Evolutionary conservation across 306 rosid genomes (phyloP).

Genomic region (Quercus robur): DNA sequence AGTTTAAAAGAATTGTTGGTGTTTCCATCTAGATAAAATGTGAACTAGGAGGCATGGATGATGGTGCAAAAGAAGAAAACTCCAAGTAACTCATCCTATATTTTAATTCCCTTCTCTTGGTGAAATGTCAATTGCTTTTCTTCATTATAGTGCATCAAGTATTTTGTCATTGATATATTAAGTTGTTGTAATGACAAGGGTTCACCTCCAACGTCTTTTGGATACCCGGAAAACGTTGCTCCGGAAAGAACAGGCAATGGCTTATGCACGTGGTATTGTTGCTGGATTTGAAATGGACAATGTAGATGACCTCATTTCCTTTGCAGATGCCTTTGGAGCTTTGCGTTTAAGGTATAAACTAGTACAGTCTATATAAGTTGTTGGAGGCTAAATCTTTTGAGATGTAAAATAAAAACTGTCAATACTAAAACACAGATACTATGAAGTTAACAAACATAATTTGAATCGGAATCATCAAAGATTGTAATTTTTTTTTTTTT

Average conservation of each 20-base stretch:
- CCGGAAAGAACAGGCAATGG: slow-evolving; percentile 71
- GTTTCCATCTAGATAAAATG: slow-evolving; percentile 39
- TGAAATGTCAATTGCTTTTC: slow-evolving; percentile 15
- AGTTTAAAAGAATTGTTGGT: neutral
- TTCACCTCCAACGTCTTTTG: slow-evolving; percentile 49
- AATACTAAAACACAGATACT: neutral
- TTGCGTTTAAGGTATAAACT: slow-evolving; percentile 51
- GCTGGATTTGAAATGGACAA: slow-evolving; percentile 57
- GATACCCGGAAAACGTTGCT: slow-evolving; percentile 51
- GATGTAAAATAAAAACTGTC: slow-evolving; percentile 1
- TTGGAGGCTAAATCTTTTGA: slow-evolving; percentile 1
- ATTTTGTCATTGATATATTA: slow-evolving; percentile 22
- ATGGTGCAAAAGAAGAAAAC: slow-evolving; percentile 41
- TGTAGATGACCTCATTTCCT: slow-evolving; percentile 48
- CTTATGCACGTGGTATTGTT: slow-evolving; percentile 64
- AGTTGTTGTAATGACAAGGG: slow-evolving; percentile 27
- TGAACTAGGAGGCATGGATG: slow-evolving; percentile 23
- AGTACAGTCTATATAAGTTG: neutral
- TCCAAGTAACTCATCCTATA: slow-evolving; percentile 46
- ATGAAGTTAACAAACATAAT: neutral
- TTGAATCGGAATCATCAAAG: neutral
- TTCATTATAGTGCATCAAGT: neutral
- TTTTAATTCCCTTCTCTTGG: slow-evolving; percentile 10
- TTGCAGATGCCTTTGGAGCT: slow-evolving; percentile 74
- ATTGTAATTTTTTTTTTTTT: neutral